A percentile compares a stretch with the other conserved stretches of the same genome.
Conservation (phyloP, 176 grass and related monocot genomes). For the Oryza officinalis region DNA sequence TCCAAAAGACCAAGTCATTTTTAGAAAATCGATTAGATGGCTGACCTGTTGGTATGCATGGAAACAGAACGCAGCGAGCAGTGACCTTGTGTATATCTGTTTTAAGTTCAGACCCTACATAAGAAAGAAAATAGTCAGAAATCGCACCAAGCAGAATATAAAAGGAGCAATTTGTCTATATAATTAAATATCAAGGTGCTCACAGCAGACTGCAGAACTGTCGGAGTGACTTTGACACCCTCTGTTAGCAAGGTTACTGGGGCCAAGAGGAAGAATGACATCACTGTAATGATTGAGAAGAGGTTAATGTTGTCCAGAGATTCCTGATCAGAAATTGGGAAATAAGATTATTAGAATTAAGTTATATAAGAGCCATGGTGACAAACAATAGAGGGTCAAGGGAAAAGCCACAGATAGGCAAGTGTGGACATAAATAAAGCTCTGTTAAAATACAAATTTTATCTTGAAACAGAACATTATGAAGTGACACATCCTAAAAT, state of each 20-base stretch:
- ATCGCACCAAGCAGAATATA: slow-evolving; percentile 21
- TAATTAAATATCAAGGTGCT: slow-evolving; percentile 44
- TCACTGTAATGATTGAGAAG: slow-evolving; percentile 94
- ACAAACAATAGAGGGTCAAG: neutral
- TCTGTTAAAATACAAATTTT: neutral
- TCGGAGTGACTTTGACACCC: slow-evolving; percentile 80
- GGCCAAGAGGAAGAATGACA: slow-evolving; percentile 94
- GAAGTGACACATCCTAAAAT: neutral
- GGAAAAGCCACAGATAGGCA: neutral
- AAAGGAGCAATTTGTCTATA: neutral
- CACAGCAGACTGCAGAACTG: slow-evolving; percentile 78
- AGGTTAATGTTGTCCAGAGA: slow-evolving; percentile 78
- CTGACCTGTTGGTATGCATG: slow-evolving; percentile 96
- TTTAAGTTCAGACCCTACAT: slow-evolving; percentile 83
- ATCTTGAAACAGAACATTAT: neutral
- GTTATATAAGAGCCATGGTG: neutral
- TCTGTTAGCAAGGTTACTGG: slow-evolving; percentile 78
- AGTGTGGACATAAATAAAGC: neutral
- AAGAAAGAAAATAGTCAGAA: slow-evolving; percentile 32
- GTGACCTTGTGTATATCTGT: slow-evolving; percentile 68
- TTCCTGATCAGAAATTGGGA: slow-evolving; percentile 50
- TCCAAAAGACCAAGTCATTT: neutral
- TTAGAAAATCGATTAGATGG: neutral
- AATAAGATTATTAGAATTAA: slow-evolving; percentile 13
- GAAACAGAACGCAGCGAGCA: slow-evolving; percentile 85